Evolutionary conservation across 352 stramenopile species (phyloP).

Genomic region (Phytophthora pisi): DNA sequence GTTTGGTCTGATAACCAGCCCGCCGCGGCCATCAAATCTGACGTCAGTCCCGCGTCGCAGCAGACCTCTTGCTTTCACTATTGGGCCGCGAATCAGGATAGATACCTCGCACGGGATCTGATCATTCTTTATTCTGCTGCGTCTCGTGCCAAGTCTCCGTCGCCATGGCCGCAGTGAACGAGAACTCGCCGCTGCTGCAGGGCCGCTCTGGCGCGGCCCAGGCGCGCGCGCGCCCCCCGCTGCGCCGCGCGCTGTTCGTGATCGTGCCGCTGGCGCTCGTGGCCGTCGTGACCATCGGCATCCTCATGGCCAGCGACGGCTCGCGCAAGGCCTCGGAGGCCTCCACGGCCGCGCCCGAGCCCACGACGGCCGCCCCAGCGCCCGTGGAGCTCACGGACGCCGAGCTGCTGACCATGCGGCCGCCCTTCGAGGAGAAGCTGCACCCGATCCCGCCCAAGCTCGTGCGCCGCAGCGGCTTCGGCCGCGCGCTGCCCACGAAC

Average conservation of each 20-base stretch:
- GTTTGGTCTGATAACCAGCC: background rate
- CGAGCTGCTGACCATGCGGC: constrained; percentile 60
- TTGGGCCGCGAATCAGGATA: background rate
- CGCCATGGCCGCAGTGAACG: constrained; percentile 37
- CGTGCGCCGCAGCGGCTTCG: constrained; percentile 50
- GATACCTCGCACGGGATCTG: too few relatives aligned
- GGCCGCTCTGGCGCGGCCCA: constrained; percentile 14
- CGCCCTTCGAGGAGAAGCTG: constrained; percentile 57
- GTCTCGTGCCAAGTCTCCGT: background rate
- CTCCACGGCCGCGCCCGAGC: background rate
- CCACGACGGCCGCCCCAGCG: background rate
- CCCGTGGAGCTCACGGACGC: constrained; percentile 33
- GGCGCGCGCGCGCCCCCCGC: constrained; percentile 20
- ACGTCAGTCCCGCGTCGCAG: background rate
- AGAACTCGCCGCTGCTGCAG: constrained; percentile 64
- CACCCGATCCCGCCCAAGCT: constrained; percentile 71
- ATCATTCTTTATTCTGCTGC: background rate
- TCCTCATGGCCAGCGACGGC: constrained; percentile 38
- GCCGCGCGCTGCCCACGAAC: constrained; percentile 79
- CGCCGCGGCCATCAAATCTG: background rate
- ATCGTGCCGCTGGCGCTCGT: constrained; percentile 59
- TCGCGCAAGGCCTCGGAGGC: constrained; percentile 15
- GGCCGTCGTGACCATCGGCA: constrained; percentile 52
- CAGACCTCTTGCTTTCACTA: constrained; percentile 12
- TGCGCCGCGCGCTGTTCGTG: constrained; percentile 59